phyloP scores from a whole-genome alignment of 163 green algal species.

The Trebouxiophyceae sp. region DNA sequence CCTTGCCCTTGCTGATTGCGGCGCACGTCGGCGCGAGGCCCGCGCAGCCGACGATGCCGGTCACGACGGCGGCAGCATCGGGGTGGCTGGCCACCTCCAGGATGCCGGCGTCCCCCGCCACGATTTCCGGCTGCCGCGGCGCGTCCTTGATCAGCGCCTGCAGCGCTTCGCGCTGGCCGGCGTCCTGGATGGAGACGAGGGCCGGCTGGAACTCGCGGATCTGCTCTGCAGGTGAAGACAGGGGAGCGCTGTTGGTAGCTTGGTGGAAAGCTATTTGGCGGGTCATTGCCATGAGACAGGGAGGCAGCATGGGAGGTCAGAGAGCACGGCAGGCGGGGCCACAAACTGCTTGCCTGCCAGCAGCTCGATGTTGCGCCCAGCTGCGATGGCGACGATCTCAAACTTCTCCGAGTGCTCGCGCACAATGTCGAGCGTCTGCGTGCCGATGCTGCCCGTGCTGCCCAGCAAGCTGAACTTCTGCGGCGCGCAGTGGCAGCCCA shows the following conservation, averaged over 20 bases:
- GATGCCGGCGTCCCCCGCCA: slow-evolving; percentile 63
- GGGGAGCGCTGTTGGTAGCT: too few relatives aligned
- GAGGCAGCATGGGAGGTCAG: too few relatives aligned
- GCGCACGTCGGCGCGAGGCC: slow-evolving; percentile 91
- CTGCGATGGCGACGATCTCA: slow-evolving; percentile 75
- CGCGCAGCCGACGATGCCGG: slow-evolving; percentile 93
- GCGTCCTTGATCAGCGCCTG: slow-evolving; percentile 77
- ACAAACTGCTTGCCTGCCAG: slow-evolving; percentile 5
- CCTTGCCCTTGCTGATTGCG: slow-evolving; percentile 91
- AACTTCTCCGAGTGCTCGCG: slow-evolving; percentile 91
- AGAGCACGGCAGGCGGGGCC: too few relatives aligned
- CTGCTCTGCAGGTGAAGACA: slow-evolving; percentile 33
- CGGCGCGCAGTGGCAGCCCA: not conserved
- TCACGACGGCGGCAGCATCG: slow-evolving; percentile 43
- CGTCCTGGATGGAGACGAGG: slow-evolving; percentile 75
- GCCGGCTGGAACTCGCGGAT: slow-evolving; percentile 82
- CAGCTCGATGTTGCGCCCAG: slow-evolving; percentile 29
- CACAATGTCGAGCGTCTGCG: slow-evolving; percentile 96
- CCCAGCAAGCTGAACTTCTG: slow-evolving; percentile 84
- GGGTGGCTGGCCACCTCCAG: slow-evolving; percentile 63
- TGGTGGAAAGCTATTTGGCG: not conserved
- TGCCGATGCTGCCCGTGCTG: slow-evolving; percentile 87
- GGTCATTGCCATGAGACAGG: slow-evolving; percentile 3
- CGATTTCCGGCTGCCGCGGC: slow-evolving; percentile 75
- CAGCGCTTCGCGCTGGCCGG: slow-evolving; percentile 65